Evolutionary conservation across 2,329 filamentous ascomycete species (phyloP).

Genomic region (Lecanicillium sp.): DNA sequence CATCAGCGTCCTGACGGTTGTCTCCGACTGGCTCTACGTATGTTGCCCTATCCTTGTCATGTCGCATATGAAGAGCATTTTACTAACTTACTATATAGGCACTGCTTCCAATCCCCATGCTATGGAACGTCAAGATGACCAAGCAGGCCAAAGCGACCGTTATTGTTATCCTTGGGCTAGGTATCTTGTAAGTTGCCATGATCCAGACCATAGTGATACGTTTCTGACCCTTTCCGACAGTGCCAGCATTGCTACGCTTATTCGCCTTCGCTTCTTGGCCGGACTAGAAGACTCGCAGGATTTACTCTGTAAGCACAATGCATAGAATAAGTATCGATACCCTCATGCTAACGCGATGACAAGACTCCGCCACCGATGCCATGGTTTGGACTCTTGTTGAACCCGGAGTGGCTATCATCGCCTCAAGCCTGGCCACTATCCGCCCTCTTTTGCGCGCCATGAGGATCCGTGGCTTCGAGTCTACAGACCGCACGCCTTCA

Average conservation of each 20-base stretch:
- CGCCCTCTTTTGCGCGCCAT: slow-evolving; percentile 44
- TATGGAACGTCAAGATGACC: slow-evolving; percentile 48
- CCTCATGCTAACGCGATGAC: slow-evolving; percentile 10
- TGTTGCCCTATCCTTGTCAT: slow-evolving; percentile 11
- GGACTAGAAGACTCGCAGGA: slow-evolving; percentile 36
- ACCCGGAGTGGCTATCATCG: slow-evolving; percentile 46
- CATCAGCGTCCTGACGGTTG: slow-evolving; percentile 42
- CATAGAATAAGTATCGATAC: neutral
- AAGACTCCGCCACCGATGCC: slow-evolving; percentile 41
- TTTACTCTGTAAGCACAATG: slow-evolving; percentile 36
- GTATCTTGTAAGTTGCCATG: slow-evolving; percentile 35
- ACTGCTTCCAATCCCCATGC: slow-evolving; percentile 44
- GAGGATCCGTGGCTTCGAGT: slow-evolving; percentile 38
- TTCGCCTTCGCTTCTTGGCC: slow-evolving; percentile 40
- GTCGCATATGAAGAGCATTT: no score
- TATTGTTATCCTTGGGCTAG: slow-evolving; percentile 39
- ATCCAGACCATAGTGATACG: neutral
- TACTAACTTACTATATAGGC: slow-evolving; percentile 24
- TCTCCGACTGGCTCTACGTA: slow-evolving; percentile 48
- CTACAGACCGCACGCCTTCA: slow-evolving; percentile 26
- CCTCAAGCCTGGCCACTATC: slow-evolving; percentile 46
- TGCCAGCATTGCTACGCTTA: slow-evolving; percentile 46
- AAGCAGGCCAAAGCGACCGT: slow-evolving; percentile 44
- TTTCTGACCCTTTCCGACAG: slow-evolving; percentile 17
- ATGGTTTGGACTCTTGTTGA: slow-evolving; percentile 52